Evolutionary conservation across 805 yeast species (phyloP).

Genomic region (Metschnikowia koreensis): DNA sequence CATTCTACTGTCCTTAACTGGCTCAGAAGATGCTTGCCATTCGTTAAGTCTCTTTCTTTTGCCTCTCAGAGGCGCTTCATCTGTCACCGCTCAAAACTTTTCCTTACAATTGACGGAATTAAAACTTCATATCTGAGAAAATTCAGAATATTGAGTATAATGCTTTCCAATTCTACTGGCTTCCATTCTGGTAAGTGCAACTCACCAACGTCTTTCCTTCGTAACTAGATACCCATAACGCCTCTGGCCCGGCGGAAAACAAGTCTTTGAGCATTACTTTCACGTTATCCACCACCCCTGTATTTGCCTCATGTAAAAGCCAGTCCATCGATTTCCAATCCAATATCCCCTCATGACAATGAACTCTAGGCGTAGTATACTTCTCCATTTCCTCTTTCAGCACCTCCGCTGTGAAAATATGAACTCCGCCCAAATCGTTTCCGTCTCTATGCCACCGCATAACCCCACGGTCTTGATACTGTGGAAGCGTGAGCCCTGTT

Average conservation of each 20-base stretch:
- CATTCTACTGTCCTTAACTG: too few species aligned
- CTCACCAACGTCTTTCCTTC: slow-evolving; percentile 11
- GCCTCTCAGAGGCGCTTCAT: too few species aligned
- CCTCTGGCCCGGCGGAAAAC: slow-evolving; percentile 24
- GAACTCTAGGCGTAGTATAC: slow-evolving; percentile 30
- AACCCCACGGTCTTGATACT: slow-evolving; percentile 33
- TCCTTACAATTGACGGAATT: too few species aligned
- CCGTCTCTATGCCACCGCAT: slow-evolving; percentile 33
- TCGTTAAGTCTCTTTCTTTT: too few species aligned
- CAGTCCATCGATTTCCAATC: slow-evolving; percentile 42
- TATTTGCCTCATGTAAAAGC: slow-evolving; percentile 34
- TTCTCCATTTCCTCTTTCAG: slow-evolving; percentile 20
- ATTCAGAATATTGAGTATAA: too few species aligned
- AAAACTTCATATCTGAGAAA: too few species aligned
- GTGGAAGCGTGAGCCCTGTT: slow-evolving; percentile 34
- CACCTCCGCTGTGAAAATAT: slow-evolving; percentile 39
- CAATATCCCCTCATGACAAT: slow-evolving; percentile 40
- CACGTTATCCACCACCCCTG: slow-evolving; percentile 42
- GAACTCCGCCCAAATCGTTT: slow-evolving; percentile 35
- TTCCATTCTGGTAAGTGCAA: slow-evolving; percentile 11
- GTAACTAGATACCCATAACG: slow-evolving; percentile 29
- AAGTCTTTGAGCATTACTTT: slow-evolving; percentile 24
- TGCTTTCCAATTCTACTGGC: background rate
- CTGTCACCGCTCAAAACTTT: too few species aligned
- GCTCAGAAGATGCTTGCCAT: too few species aligned